Evolutionary conservation across 202 grass and related monocot genomes (phyloP), one percentile per base, ranked within the genome.

Genomic region (Schoenoplectus tabernaemontani): DNA sequence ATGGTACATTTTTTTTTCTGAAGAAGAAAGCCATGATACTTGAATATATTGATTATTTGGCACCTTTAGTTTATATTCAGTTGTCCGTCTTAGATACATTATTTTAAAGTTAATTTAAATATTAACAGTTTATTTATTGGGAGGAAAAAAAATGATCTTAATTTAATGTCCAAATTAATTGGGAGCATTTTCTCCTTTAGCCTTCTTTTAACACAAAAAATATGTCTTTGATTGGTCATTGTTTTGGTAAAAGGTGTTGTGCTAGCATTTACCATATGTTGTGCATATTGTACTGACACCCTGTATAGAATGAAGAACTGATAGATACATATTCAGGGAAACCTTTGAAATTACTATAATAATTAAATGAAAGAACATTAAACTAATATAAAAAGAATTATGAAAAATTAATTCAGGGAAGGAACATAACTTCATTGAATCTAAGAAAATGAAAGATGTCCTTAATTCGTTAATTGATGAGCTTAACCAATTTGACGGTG

Each of bases 1-100:
- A 95, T 90, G 91, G 96, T 99, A 89, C 1, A 30, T 11, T 17
- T 17, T n/a, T 51, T 51, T 51, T 51, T 51, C 15, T 4, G 13
- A 51, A 13, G 8, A 51, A 17, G 3, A 51, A 13, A 13, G 48
- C 48, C 7, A 3, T 51, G 13, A 16, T 17, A 51, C 48, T 13
- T 51, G 17, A 81, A 47, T 33, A 50, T 48, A 73, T 73, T 16
- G 38, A 43, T 59, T 24, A 41, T 48, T 58, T 47, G 10, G 28
- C 19, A 3, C 64, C 41, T 34, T n/a, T n/a, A n/a, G n/a, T n/a
- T 76, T 16, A n/a, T n/a, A n/a, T n/a, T n/a, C n/a, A n/a, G n/a
- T n/a, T n/a, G n/a, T n/a, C n/a, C n/a, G n/a, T n/a, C n/a, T n/a
- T n/a, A n/a, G n/a, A n/a, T n/a, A n/a, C n/a, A n/a, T n/a, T n/a